A percentile compares a stretch with the other conserved stretches of the same genome.
Conservation (phyloP, 257 asterid species). For the Gentiana macrophylla region DNA sequence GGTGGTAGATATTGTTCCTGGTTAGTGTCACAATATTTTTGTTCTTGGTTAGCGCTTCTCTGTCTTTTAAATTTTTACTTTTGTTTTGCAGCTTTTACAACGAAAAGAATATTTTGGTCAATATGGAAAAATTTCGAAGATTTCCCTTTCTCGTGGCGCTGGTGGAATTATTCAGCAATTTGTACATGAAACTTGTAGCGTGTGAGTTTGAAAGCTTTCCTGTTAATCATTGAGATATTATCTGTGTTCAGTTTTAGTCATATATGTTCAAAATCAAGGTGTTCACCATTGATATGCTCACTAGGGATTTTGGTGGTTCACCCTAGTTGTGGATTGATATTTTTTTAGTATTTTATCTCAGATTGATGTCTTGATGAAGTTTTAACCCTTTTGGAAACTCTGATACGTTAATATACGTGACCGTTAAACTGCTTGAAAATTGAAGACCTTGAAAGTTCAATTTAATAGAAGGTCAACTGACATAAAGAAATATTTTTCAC, state of each 20-base stretch:
- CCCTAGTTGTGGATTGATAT: too few relatives aligned
- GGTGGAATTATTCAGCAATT: constrained; percentile 91
- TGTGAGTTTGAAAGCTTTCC: constrained; percentile 44
- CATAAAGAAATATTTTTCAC: too few relatives aligned
- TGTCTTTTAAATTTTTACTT: constrained; percentile 7
- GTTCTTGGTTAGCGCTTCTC: not conserved
- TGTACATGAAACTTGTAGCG: constrained; percentile 78
- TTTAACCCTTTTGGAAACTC: too few relatives aligned
- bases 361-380: too few relatives aligned
- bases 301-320: too few relatives aligned
- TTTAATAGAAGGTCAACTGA: too few relatives aligned
- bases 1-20: not conserved
- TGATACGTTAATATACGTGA: too few relatives aligned
- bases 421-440: too few relatives aligned
- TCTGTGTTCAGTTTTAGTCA: not conserved
- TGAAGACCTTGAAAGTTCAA: too few relatives aligned
- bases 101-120: constrained; percentile 89
- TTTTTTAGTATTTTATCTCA: too few relatives aligned
- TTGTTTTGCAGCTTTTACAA: constrained; percentile 50
- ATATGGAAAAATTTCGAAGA: constrained; percentile 81
- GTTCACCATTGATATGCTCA: too few relatives aligned
- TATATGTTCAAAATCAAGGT: too few relatives aligned
- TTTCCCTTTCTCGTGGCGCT: constrained; percentile 87
- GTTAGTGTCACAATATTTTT: not conserved
- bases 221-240: not conserved